Base-by-base conservation (phyloP, 2,329 filamentous ascomycete genomes). In the Aspergillus sp. region DNA sequence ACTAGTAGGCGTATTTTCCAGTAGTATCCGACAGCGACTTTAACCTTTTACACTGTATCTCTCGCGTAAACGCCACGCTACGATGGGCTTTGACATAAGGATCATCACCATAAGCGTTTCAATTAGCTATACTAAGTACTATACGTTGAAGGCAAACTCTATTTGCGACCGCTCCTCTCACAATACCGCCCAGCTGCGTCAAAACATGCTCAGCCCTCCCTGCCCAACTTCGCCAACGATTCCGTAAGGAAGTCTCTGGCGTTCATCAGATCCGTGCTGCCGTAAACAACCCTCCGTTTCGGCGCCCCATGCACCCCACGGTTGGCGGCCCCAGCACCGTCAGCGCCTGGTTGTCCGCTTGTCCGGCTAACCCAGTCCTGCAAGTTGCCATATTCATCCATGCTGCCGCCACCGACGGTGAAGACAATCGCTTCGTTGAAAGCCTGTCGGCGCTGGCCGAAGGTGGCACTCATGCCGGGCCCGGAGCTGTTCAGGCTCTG, bases 341-440 rank as follows among this genome's bases (percentile, higher is more conserved):
- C 81, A 38, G 78, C 78, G 13, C 86, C 86, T 51, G 83, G 82
- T 51, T 74, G 77, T 42, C 80, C 80, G 54, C 79, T 83, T 3
- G 91, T 92, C 65, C 94, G 84, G 75, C 86, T 87, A 5, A 94
- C 92, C 95, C 95, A 99, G 73, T 98, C 95, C 74, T 96, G 92
- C 73, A 99, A 75, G 76, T 99, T 99, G 19, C 93, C 94, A 74
- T 98, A 99, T 75, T 99, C 95, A 69, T 99, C 95, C 91, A 99
- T 98, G 73, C 92, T 97, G 44, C 95, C 95, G 50, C 96, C 95
- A 3, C 95, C 95, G 3, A 96, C 92, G 0, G 91, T 94, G 73
- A 97, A 96, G n/a, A 96, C 91, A 57, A 96, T 89, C 1, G 92
- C 91, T 71, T 96, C 93, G 52, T 87, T 90, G 76, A 94, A 97